Evolutionary conservation across 1,284 basidiomycete species (phyloP).

Genomic region (Ganoderma meredithae): DNA sequence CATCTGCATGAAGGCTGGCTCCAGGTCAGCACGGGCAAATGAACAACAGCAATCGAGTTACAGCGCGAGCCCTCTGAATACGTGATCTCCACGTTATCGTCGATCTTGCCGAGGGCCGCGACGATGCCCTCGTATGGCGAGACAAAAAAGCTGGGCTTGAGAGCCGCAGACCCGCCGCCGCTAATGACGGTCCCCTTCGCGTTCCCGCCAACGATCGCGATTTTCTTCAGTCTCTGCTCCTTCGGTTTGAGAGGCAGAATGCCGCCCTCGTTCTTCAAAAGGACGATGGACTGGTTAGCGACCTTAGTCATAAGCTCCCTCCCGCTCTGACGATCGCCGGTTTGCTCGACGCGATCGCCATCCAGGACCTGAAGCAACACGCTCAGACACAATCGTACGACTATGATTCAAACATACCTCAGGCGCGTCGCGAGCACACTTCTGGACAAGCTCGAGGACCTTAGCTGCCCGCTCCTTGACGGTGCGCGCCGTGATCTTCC

Average conservation of each 20-base stretch:
- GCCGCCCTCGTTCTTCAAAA: constrained; percentile 72
- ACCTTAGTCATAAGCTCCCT: constrained; percentile 68
- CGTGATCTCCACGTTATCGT: constrained; percentile 56
- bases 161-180: constrained; percentile 79
- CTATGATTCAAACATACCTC: constrained; percentile 50
- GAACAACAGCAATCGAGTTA: constrained; percentile 38
- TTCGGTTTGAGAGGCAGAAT: constrained; percentile 66
- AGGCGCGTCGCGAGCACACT: constrained; percentile 65
- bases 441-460: constrained; percentile 71
- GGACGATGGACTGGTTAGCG: constrained; percentile 73
- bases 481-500: constrained; percentile 71
- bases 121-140: constrained; percentile 78
- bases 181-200: constrained; percentile 72
- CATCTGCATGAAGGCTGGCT: constrained; percentile 63
- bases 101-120: constrained; percentile 51
- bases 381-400: neutral
- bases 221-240: constrained; percentile 57
- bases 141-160: constrained; percentile 77
- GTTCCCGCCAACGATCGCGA: constrained; percentile 82
- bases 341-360: constrained; percentile 70
- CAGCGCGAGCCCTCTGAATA: constrained; percentile 71
- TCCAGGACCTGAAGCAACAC: constrained; percentile 58
- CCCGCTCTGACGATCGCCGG: constrained; percentile 64
- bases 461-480: constrained; percentile 73
- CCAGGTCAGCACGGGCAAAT: neutral